These are phyloP conservation scores for Magnaporthales sp. DNA, from an alignment of 2,329 filamentous ascomycete species.

Conservation along the genomic window DNA sequence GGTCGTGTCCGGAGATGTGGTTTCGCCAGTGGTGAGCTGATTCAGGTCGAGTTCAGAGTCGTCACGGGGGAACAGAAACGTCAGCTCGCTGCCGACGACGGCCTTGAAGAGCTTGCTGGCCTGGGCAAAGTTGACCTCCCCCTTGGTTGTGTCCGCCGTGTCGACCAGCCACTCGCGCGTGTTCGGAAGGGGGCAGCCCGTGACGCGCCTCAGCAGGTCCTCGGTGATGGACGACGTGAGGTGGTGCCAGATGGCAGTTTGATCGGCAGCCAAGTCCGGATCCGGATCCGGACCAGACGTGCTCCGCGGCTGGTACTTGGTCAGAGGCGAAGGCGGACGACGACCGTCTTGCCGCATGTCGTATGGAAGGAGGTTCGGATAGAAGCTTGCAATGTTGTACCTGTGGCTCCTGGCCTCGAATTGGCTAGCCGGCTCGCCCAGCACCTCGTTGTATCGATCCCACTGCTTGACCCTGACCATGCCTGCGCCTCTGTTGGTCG, in stretches of 20 bases:
- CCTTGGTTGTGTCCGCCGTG: conserved; percentile 42
- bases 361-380: conserved; percentile 36
- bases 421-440: conserved; percentile 36
- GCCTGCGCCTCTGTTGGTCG: conserved; percentile 17
- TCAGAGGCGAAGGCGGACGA: neutral
- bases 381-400: conserved; percentile 28
- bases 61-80: conserved; percentile 38
- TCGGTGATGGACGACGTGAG: conserved; percentile 40
- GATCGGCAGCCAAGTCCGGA: conserved; percentile 11
- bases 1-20: conserved; percentile 16
- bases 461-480: conserved; percentile 40
- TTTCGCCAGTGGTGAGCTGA: conserved; percentile 16
- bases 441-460: conserved; percentile 46
- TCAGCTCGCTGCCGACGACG: conserved; percentile 27
- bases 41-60: conserved; percentile 27
- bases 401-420: conserved; percentile 31
- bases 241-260: conserved; percentile 37
- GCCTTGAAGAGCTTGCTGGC: conserved; percentile 23
- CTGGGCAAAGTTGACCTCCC: conserved; percentile 29
- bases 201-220: conserved; percentile 36
- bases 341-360: conserved; percentile 19
- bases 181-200: conserved; percentile 22
- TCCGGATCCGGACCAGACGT: conserved; percentile 15
- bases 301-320: neutral
- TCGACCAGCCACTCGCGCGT: conserved; percentile 40